phyloP scores from a whole-genome alignment of 2,329 filamentous ascomycete species.

The Aspergillus spinulosporus region DNA sequence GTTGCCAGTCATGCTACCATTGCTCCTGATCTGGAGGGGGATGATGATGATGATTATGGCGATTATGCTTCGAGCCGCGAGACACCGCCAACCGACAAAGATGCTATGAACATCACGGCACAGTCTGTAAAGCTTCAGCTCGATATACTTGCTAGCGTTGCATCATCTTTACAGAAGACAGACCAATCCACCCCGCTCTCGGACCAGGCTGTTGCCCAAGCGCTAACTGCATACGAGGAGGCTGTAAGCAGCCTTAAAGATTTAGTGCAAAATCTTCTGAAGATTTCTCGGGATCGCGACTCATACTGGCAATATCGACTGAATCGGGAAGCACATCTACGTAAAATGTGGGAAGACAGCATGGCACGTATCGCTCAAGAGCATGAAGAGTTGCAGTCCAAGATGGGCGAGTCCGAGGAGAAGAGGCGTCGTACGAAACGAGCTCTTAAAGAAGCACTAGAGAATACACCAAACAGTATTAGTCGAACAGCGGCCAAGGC shows the following conservation, averaged over 20 bases:
- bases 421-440: conserved; percentile 89
- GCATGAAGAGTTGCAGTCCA: conserved; percentile 85
- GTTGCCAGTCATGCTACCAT: conserved; percentile 52
- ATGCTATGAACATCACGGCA: conserved; percentile 95
- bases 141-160: conserved; percentile 83
- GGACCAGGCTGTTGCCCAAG: conserved; percentile 73
- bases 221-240: conserved; percentile 80
- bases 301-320: conserved; percentile 95
- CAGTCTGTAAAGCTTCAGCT: conserved; percentile 92
- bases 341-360: conserved; percentile 97
- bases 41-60: conserved; percentile 75
- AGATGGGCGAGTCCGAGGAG: conserved; percentile 83
- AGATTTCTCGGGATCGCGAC: conserved; percentile 91
- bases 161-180: conserved; percentile 70
- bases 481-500: conserved; percentile 39
- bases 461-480: conserved; percentile 50
- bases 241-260: conserved; percentile 85
- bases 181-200: conserved; percentile 73
- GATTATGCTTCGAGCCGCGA: conserved; percentile 81
- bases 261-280: conserved; percentile 80
- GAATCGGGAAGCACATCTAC: conserved; percentile 85
- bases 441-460: conserved; percentile 81
- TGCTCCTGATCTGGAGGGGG: conserved; percentile 59
- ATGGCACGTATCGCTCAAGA: conserved; percentile 96
- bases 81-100: conserved; percentile 72